Evolutionary conservation across 495 filamentous ascomycete species (phyloP).

Genomic region (Penicillium ucsense): DNA sequence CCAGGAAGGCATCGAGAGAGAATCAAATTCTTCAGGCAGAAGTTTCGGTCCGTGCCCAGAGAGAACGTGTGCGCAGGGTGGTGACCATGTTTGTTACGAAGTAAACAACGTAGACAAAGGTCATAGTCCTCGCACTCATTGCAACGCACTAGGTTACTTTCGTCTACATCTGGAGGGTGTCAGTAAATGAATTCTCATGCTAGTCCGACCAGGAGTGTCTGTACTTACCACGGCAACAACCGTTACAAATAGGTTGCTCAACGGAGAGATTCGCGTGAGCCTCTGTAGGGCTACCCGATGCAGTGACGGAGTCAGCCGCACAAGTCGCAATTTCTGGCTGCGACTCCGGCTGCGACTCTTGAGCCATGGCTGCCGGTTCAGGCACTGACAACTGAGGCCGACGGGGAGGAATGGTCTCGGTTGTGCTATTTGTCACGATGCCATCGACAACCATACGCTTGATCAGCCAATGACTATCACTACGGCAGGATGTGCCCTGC

Average conservation of each 20-base stretch:
- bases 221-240: constrained; percentile 63
- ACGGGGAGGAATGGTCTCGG: constrained; percentile 65
- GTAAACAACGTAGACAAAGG: constrained; percentile 75
- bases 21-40: constrained; percentile 35
- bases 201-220: too few species aligned
- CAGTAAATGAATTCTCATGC: too few species aligned
- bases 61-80: constrained; percentile 80
- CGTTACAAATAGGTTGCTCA: constrained; percentile 81
- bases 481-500: constrained; percentile 63
- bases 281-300: too few species aligned
- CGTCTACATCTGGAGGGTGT: constrained; percentile 49
- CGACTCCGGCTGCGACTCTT: constrained; percentile 1
- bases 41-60: constrained; percentile 26
- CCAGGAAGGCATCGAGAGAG: constrained; percentile 64
- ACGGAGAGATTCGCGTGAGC: neutral
- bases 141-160: constrained; percentile 77
- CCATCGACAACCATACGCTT: constrained; percentile 77
- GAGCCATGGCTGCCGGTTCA: neutral
- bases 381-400: constrained; percentile 7
- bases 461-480: constrained; percentile 81
- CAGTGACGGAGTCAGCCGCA: neutral
- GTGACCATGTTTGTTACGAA: constrained; percentile 74
- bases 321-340: constrained; percentile 5
- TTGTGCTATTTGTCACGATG: constrained; percentile 71
- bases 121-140: constrained; percentile 80